These are phyloP conservation scores for Ormosia semicastrata DNA, from an alignment of 306 rosid genomes.

Conservation along the genomic window DNA sequence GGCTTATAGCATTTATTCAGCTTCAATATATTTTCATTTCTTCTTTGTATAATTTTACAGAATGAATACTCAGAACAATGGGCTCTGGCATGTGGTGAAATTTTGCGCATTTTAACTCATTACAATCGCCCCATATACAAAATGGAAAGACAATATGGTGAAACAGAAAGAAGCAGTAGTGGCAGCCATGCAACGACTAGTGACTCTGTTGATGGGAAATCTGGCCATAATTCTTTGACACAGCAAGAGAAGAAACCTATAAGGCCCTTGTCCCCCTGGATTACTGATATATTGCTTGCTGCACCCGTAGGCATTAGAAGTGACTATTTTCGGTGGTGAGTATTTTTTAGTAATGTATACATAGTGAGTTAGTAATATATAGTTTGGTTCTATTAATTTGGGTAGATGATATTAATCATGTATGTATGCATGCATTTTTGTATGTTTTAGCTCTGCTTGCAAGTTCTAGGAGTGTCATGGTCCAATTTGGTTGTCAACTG, in stretches of 20 bases:
- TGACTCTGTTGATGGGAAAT: constrained; percentile 50
- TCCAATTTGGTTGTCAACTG: background rate
- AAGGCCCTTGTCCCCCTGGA: constrained; percentile 96
- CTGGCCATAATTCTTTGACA: constrained; percentile 40
- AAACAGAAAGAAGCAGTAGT: constrained; percentile 82
- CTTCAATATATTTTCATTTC: constrained; percentile 18
- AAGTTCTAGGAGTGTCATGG: background rate
- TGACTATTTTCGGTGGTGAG: constrained; percentile 98
- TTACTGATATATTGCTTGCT: constrained; percentile 83
- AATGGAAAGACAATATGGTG: constrained; percentile 55
- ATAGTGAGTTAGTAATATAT: background rate
- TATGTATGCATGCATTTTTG: background rate
- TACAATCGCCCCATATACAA: constrained; percentile 94
- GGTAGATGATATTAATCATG: background rate
- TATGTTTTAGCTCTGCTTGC: background rate
- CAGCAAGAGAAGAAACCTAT: constrained; percentile 87
- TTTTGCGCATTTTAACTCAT: constrained; percentile 91
- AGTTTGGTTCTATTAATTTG: constrained; percentile 1
- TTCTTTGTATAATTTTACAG: constrained; percentile 42
- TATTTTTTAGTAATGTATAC: background rate
- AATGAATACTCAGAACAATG: constrained; percentile 94
- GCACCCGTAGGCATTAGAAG: constrained; percentile 94
- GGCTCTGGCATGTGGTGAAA: constrained; percentile 98
- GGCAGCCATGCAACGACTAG: constrained; percentile 87
- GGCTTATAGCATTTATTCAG: background rate